These are phyloP conservation scores for Trichosanthes cucumerina DNA, from an alignment of 306 rosid species.

Conservation along the genomic window DNA sequence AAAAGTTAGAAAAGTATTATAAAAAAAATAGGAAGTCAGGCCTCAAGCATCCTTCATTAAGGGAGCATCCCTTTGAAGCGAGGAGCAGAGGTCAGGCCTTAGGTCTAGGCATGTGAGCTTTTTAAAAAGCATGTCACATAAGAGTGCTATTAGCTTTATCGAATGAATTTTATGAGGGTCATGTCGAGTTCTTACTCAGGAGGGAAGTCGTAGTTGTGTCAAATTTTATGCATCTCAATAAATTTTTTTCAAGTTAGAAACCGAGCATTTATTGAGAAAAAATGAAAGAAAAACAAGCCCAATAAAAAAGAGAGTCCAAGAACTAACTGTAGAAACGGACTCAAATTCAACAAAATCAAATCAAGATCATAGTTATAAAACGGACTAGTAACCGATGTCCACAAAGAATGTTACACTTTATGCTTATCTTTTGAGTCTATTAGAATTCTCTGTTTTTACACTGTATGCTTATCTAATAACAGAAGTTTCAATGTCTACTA, in stretches of 20 bases:
- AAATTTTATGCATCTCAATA: background rate
- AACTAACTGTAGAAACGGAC: no score
- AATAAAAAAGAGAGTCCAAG: no score
- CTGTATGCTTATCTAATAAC: background rate
- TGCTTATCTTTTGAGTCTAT: background rate
- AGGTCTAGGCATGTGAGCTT: no score
- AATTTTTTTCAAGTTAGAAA: no score
- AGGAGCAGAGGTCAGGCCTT: background rate
- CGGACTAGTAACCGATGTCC: no score
- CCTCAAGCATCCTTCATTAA: background rate
- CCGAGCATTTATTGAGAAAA: background rate
- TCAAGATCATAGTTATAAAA: no score
- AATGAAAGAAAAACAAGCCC: no score
- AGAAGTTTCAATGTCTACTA: background rate
- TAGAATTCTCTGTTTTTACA: background rate
- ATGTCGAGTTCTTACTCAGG: background rate
- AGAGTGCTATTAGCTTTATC: background rate
- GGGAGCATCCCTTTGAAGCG: background rate
- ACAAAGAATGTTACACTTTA: background rate
- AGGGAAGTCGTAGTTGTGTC: background rate
- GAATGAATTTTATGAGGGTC: background rate
- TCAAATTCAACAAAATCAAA: no score
- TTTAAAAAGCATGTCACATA: background rate
- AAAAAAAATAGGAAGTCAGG: background rate
- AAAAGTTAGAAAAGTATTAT: no score